Conservation (phyloP, 2,329 filamentous ascomycete species). For the Neurospora sp. region DNA sequence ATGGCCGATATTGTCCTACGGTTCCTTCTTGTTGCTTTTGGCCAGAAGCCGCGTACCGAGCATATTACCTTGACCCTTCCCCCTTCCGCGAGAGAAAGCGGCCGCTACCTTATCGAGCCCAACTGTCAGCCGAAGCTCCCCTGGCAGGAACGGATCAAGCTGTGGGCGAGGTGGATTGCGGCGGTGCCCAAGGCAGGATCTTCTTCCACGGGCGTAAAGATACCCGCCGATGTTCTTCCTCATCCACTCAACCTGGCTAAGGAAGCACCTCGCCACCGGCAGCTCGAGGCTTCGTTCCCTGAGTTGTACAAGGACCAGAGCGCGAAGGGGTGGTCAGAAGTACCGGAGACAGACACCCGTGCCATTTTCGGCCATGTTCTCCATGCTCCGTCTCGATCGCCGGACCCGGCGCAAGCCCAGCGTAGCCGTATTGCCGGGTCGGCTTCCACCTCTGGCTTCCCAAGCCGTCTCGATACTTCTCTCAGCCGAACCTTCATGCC, state of each 20-base stretch:
- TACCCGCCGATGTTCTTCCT: constrained; percentile 5
- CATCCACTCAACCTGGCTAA: constrained; percentile 12
- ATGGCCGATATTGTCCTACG: constrained; percentile 35
- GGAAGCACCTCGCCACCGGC: background rate
- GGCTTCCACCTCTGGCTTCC: constrained; percentile 2
- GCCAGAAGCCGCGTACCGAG: constrained; percentile 13
- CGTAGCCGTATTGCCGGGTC: background rate
- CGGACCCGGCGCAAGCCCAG: background rate
- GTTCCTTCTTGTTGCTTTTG: constrained; percentile 29
- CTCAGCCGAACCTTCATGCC: constrained; percentile 33
- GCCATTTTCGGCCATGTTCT: constrained; percentile 45
- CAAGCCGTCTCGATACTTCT: constrained; percentile 11
- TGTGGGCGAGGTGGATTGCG: constrained; percentile 26
- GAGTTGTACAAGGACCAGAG: constrained; percentile 12
- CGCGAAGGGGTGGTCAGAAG: constrained; percentile 11
- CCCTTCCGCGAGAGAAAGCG: constrained; percentile 7
- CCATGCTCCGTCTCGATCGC: constrained; percentile 19
- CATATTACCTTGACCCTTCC: background rate
- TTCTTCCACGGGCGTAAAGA: background rate
- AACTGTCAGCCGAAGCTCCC: constrained; percentile 22
- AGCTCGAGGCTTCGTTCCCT: background rate
- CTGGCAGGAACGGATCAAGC: constrained; percentile 27
- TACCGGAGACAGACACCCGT: constrained; percentile 20
- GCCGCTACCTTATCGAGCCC: constrained; percentile 23
- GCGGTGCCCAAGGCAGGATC: constrained; percentile 1